Base-by-base conservation (phyloP, 2,329 filamentous ascomycete species). In the Trichoderma sp. region DNA sequence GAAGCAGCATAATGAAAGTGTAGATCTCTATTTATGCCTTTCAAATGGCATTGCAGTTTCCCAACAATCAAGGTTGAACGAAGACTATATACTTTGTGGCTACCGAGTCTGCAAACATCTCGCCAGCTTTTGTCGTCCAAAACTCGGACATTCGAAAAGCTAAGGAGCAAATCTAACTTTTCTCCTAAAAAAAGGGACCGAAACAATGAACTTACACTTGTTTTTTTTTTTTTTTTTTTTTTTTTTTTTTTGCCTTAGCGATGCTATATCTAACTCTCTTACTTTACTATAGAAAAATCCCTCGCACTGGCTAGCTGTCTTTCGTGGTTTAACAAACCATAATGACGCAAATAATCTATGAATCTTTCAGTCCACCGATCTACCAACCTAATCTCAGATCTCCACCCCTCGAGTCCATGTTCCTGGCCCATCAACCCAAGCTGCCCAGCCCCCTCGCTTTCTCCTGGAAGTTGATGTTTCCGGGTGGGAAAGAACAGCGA, bases 231-330 rank as follows among this genome's bases (percentile, higher is more conserved):
- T 43, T 1, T 8, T 43, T 43, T 1, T n/a, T n/a, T n/a, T 1
- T 7, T 10, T 0, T 1, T 7, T 10, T 0, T 8, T 43, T 43
- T 1, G 18, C 5, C 39, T n/a, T 18, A 3, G 1, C 7, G 7
- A 43, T 43, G 11, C 11, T 13, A 43, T n/a, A 39, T 5, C 6
- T 39, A 7, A 8, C 39, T 43, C 18, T 43, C 18, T 18, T n/a
- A 43, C 18, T 18, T n/a, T n/a, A 4, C 5, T 18, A 5, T 18
- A n/a, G 32, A 32, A 32, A 11, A 32, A 32, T 34, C 13, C 13
- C 32, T 34, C 32, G 32, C 32, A 4, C 32, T 13, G 32, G 11
- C 32, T 34, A 3, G 32, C 32, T 34, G 11, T 34, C 32, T 34
- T 14, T 34, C 6, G 11, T 7, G 0, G 3, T 34, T 34, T 2